Percentiles rank a stretch among this genome's conserved stretches.
phyloP scores from a whole-genome alignment of 2,329 filamentous ascomycete species.

The Myriosclerotinia scirpicola region DNA sequence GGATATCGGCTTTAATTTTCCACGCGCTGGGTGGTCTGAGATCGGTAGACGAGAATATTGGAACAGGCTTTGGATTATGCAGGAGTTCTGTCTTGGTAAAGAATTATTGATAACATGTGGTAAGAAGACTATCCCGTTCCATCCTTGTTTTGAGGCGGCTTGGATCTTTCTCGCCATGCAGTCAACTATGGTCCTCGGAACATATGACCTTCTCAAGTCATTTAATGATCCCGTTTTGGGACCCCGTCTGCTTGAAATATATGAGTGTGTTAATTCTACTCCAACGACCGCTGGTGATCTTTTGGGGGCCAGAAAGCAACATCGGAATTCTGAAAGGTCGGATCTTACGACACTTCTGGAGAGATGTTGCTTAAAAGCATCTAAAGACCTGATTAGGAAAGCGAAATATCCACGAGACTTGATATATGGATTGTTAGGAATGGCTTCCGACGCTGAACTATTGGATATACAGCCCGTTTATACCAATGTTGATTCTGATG shows the following conservation, averaged over 20 bases:
- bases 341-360: conserved; percentile 15
- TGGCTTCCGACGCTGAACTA: conserved; percentile 13
- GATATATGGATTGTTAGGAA: conserved; percentile 25
- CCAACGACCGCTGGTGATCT: neutral
- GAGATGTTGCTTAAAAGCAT: conserved; percentile 1
- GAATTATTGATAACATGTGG: conserved; percentile 20
- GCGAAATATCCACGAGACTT: conserved; percentile 25
- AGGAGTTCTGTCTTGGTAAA: conserved; percentile 25
- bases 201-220: neutral
- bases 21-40: conserved; percentile 9
- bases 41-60: conserved; percentile 22
- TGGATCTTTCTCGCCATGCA: conserved; percentile 21
- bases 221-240: neutral
- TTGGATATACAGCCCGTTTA: conserved; percentile 15
- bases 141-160: conserved; percentile 15
- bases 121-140: conserved; percentile 7
- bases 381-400: neutral
- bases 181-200: neutral
- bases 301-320: conserved; percentile 19
- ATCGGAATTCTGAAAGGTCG: conserved; percentile 4
- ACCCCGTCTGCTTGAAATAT: neutral
- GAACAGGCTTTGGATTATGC: conserved; percentile 26
- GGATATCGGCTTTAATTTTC: conserved; percentile 14
- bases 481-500: conserved; percentile 11
- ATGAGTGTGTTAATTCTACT: neutral